Conservation (phyloP, 139 green algal genomes). For the Zygnema circumcarinatum region DNA sequence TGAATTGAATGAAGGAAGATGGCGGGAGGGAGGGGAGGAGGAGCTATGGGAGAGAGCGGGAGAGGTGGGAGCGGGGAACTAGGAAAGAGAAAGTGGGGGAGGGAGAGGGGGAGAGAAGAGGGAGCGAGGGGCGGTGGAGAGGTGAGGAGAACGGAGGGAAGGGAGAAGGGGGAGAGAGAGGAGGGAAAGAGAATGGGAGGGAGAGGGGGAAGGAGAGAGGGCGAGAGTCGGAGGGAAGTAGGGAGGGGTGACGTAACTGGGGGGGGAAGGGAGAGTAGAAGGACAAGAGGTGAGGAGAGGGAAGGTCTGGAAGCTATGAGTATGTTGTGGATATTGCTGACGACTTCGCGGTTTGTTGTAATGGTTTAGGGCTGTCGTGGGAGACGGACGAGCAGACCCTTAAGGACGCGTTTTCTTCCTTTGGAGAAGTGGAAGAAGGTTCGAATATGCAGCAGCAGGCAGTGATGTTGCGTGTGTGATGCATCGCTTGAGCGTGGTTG, state of each 20-base stretch:
- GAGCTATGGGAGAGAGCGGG: not conserved
- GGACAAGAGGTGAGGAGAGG: no score
- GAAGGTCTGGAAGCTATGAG: no score
- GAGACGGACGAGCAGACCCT: slow-evolving; percentile 20
- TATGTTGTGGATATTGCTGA: no score
- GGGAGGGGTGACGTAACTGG: not conserved
- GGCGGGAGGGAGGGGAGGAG: not conserved
- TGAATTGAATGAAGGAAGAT: not conserved
- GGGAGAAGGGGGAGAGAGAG: not conserved
- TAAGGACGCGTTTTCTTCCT: slow-evolving; percentile 36
- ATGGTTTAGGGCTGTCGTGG: slow-evolving; percentile 24
- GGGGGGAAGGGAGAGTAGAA: no score
- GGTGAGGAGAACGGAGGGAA: not conserved
- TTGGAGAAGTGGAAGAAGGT: slow-evolving; percentile 33
- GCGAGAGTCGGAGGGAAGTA: not conserved
- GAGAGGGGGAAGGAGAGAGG: not conserved
- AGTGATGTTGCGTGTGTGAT: no score
- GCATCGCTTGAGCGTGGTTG: no score
- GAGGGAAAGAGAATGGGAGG: no score
- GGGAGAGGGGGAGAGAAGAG: not conserved
- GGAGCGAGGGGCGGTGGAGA: not conserved
- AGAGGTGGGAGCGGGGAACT: not conserved
- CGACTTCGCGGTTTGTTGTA: no score
- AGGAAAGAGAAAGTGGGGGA: not conserved
- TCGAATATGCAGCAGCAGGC: no score